Evolutionary conservation across 305 asterid genomes (phyloP).

Genomic region (Fraxinus sp.): DNA sequence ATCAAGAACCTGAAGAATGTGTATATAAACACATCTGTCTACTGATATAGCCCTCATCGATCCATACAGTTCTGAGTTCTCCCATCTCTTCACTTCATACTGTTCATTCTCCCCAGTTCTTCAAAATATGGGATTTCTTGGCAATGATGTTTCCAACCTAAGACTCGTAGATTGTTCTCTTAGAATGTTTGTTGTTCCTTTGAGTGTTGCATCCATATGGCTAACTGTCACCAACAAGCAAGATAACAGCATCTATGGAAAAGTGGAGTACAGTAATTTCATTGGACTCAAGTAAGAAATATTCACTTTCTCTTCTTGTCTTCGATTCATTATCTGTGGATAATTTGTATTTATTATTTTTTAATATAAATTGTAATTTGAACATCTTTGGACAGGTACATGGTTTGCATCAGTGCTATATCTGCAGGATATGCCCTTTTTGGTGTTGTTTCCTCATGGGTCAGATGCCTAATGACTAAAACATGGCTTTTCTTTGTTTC

Average conservation of each 20-base stretch:
- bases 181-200: conserved; percentile 56
- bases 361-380: not conserved
- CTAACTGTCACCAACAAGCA: conserved; percentile 43
- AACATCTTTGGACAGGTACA: conserved; percentile 45
- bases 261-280: conserved; percentile 49
- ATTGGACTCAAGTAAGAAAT: conserved; percentile 55
- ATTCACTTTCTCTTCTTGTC: not conserved
- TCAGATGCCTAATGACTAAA: conserved; percentile 52
- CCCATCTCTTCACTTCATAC: not conserved
- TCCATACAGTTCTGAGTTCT: not conserved
- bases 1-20: not conserved
- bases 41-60: not conserved
- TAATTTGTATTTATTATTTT: not conserved
- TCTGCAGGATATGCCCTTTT: conserved; percentile 68
- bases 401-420: conserved; percentile 61
- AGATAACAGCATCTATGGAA: conserved; percentile 51
- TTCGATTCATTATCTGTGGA: not conserved
- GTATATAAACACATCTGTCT: conserved; percentile 9
- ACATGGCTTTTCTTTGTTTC: conserved; percentile 74
- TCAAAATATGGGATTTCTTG: conserved; percentile 45
- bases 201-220: conserved; percentile 62
- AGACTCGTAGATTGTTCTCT: conserved; percentile 50
- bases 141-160: conserved; percentile 34
- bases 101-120: not conserved
- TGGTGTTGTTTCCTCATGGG: conserved; percentile 60